A percentile compares a stretch with the other conserved stretches of the same genome.
Evolutionary conservation across 768 basidiomycete species (phyloP).

Genomic region (Pleurotus pulmonarius): DNA sequence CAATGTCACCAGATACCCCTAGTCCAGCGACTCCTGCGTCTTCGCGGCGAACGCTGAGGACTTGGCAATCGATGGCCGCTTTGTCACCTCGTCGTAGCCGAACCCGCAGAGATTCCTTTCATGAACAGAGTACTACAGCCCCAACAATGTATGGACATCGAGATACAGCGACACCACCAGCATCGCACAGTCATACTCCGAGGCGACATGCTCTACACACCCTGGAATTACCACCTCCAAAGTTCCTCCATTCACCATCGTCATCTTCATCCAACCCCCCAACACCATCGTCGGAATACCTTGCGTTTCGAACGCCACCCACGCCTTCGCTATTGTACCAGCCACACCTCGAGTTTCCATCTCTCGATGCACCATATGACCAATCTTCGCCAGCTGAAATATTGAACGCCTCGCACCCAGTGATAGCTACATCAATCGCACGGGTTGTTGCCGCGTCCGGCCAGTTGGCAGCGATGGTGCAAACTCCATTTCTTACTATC

Average conservation of each 20-base stretch:
- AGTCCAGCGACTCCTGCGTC: background rate
- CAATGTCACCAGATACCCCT: background rate
- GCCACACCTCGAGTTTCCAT: slow-evolving; percentile 50
- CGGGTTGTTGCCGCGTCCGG: slow-evolving; percentile 67
- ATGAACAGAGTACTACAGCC: background rate
- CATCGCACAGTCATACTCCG: background rate
- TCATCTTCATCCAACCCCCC: background rate
- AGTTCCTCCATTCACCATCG: background rate
- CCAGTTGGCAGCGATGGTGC: slow-evolving; percentile 62
- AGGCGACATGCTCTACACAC: background rate
- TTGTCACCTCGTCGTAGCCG: background rate
- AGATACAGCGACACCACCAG: background rate
- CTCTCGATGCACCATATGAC: slow-evolving; percentile 45
- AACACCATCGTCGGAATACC: background rate
- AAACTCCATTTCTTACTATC: slow-evolving; percentile 65
- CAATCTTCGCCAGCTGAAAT: slow-evolving; percentile 45
- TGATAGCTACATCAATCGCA: slow-evolving; percentile 55
- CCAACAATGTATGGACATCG: background rate
- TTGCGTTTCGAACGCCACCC: slow-evolving; percentile 14
- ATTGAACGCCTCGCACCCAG: slow-evolving; percentile 52
- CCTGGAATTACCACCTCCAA: background rate
- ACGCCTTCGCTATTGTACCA: background rate
- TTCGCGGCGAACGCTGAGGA: background rate
- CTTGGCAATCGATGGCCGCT: slow-evolving; percentile 4
- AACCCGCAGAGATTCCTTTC: background rate